Percentiles rank a stretch among this genome's conserved stretches.
Conservation (phyloP, 2,329 filamentous ascomycete species). For the Berkeleyomyces basicola region DNA sequence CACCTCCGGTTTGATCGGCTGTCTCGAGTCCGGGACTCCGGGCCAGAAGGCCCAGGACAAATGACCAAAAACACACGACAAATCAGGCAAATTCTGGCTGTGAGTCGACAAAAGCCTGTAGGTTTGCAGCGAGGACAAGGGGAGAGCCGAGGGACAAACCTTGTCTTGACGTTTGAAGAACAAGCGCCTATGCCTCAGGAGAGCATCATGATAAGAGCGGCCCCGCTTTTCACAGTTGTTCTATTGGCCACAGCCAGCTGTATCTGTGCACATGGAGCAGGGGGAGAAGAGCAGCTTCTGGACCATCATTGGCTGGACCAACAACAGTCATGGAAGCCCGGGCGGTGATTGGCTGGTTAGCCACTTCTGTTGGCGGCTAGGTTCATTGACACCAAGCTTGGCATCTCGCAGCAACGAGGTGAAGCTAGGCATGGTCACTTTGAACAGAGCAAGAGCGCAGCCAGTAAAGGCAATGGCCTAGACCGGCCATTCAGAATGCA, state of each 20-base stretch:
- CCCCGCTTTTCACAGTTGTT: background rate
- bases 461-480: background rate
- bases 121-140: background rate
- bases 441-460: background rate
- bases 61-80: background rate
- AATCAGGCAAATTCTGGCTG: too few species aligned
- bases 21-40: background rate
- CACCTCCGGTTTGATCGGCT: background rate
- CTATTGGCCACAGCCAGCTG: background rate
- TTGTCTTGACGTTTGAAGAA: background rate
- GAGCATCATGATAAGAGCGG: background rate
- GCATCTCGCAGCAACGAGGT: background rate
- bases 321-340: too few species aligned
- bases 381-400: slow-evolving; percentile 2
- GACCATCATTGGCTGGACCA: too few species aligned
- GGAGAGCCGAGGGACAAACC: background rate
- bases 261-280: background rate
- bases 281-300: too few species aligned
- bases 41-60: background rate
- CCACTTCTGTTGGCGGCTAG: background rate
- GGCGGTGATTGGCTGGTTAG: background rate
- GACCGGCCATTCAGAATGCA: too few species aligned
- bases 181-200: background rate
- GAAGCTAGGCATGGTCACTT: too few species aligned
- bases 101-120: too few species aligned